Conservation (phyloP, 495 filamentous ascomycete species). For the Xylaria bambusicola region DNA sequence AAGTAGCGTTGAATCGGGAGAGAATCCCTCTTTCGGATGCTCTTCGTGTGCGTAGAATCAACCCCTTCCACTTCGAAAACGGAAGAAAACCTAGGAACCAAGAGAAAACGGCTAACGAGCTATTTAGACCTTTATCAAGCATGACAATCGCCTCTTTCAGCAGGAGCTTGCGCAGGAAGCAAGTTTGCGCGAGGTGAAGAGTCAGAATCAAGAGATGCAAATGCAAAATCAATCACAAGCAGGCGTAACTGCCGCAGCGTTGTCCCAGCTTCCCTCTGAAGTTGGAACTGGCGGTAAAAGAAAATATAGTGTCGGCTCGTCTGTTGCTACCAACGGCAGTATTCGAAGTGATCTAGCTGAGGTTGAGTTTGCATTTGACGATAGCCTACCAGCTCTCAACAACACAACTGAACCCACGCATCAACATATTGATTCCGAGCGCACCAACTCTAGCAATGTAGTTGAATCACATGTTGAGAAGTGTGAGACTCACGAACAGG, state of each 20-base stretch:
- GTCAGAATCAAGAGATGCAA: constrained; percentile 13
- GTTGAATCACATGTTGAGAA: constrained; percentile 21
- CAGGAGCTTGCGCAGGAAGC: constrained; percentile 42
- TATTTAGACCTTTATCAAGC: constrained; percentile 39
- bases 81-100: too few relatives aligned
- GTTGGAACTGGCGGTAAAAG: constrained; percentile 4
- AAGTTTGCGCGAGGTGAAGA: background rate
- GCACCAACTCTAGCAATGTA: constrained; percentile 13
- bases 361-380: constrained; percentile 29
- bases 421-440: constrained; percentile 8
- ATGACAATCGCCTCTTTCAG: constrained; percentile 48
- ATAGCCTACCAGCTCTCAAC: constrained; percentile 25
- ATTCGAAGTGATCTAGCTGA: constrained; percentile 24
- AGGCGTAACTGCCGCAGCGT: constrained; percentile 19
- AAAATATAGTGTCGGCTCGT: constrained; percentile 29
- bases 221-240: constrained; percentile 2
- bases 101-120: constrained; percentile 3
- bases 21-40: constrained; percentile 39
- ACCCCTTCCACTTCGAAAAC: background rate
- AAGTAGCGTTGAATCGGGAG: constrained; percentile 38
- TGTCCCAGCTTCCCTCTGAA: constrained; percentile 14
- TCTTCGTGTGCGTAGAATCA: constrained; percentile 30
- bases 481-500: constrained; percentile 6
- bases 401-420: constrained; percentile 26
- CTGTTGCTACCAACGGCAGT: constrained; percentile 31